A percentile compares a stretch with the other conserved stretches of the same genome.
These are phyloP conservation scores for Aspergillus hiratsukae DNA, from an alignment of 2,329 filamentous ascomycete species.

Conservation along the genomic window DNA sequence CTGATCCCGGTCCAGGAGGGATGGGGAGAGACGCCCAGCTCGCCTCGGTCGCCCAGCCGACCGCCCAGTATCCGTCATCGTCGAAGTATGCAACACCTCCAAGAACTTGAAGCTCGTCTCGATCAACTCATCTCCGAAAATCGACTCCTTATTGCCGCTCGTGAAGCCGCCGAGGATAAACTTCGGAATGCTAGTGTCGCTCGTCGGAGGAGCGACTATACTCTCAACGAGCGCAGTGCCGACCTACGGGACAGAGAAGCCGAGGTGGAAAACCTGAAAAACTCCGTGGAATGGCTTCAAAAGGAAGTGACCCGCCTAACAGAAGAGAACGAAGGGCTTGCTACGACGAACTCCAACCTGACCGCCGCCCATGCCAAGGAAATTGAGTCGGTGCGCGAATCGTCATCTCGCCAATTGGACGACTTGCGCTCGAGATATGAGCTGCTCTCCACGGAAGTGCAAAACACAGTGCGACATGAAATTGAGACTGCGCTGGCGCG, in stretches of 20 bases:
- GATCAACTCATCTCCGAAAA: constrained; percentile 86
- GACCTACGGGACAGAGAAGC: constrained; percentile 76
- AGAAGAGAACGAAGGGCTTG: constrained; percentile 76
- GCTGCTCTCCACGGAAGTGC: constrained; percentile 59
- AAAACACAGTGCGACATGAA: constrained; percentile 57
- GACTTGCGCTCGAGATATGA: constrained; percentile 61
- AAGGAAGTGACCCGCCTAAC: constrained; percentile 75
- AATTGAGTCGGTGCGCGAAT: constrained; percentile 59
- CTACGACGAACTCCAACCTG: constrained; percentile 71
- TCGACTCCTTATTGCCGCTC: constrained; percentile 68
- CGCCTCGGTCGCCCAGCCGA: constrained; percentile 86
- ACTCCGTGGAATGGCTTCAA: constrained; percentile 73
- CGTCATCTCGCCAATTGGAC: constrained; percentile 65
- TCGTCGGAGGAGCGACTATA: constrained; percentile 52
- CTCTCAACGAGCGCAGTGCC: constrained; percentile 60
- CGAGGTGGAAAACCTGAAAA: constrained; percentile 78
- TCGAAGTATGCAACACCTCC: constrained; percentile 92
- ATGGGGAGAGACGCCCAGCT: constrained; percentile 78
- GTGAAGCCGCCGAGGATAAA: constrained; percentile 62
- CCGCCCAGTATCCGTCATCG: constrained; percentile 94
- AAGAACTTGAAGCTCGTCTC: constrained; percentile 78
- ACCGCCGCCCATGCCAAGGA: constrained; percentile 70
- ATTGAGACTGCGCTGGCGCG: constrained; percentile 64
- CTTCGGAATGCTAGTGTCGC: constrained; percentile 53
- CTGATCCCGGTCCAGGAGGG: constrained; percentile 64